Conservation (phyloP, 495 filamentous ascomycete genomes). For the Penicillium bialowiezense region DNA sequence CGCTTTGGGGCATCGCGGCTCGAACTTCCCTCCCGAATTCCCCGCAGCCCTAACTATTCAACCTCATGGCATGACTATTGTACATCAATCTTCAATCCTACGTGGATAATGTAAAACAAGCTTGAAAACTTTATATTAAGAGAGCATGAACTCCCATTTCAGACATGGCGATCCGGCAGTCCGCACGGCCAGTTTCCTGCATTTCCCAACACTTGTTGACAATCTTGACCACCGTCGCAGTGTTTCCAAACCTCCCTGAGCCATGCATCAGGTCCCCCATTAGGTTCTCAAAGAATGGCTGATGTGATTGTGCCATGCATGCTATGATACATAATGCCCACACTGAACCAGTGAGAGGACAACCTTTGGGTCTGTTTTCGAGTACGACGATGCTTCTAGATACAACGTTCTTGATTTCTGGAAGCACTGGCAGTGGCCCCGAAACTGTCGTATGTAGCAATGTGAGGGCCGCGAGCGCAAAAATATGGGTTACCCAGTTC, state of each 20-base stretch:
- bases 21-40: background rate
- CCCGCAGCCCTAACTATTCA: background rate
- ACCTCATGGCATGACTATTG: no score
- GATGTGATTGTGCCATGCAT: conserved; percentile 6
- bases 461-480: conserved; percentile 1
- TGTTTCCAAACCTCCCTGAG: conserved; percentile 1
- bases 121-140: background rate
- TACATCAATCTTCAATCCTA: no score
- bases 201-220: conserved; percentile 3
- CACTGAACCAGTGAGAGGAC: conserved; percentile 2
- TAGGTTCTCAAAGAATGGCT: conserved; percentile 1
- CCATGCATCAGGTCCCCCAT: background rate
- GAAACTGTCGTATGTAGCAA: conserved; percentile 1
- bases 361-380: background rate
- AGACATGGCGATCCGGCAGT: conserved; percentile 1
- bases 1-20: background rate
- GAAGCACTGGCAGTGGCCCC: background rate
- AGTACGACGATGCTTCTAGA: background rate
- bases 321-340: conserved; percentile 5
- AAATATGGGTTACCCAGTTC: conserved; percentile 1
- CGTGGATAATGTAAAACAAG: no score
- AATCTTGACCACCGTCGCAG: conserved; percentile 1
- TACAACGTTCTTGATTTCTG: conserved; percentile 1
- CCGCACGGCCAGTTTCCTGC: conserved; percentile 1
- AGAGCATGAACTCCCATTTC: conserved; percentile 2